Base-by-base conservation (phyloP, 345 rosid species). In the Nasturtium officinale region DNA sequence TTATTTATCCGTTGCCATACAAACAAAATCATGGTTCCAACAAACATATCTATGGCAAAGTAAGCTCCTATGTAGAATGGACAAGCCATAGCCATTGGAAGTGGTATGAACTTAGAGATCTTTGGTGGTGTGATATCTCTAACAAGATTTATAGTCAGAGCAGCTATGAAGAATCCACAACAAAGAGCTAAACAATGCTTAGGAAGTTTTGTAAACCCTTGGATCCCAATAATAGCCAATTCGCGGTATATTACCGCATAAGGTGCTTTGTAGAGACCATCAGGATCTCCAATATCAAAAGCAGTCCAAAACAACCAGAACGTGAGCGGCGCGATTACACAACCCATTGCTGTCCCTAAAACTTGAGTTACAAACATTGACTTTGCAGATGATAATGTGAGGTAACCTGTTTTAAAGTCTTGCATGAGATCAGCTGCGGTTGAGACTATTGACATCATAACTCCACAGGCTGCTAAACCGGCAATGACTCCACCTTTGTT, bases 351-450 rank as follows among this genome's bases (percentile, higher is more conserved):
- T 12, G 96, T 86, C 76, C 94, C 93, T 1, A 84, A 6, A 67
- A 89, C 57, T 67, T 89, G 94, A 79, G 90, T 87, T 78, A 89
- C 87, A 77, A 91, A 89, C 96, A 89, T 85, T 9, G 96, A 89
- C 61, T 79, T 89, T 66, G 94, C 89, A 11, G 97, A 91, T 32
- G 97, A 84, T 56, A 85, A 67, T 17, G 96, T 89, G 18, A 86
- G 87, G 79, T 89, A 86, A 71, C 90, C 89, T 1, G 90, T 89
- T 82, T 89, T 91, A 61, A 91, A 89, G 79, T 91, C 96, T 80
- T 89, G 96, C 96, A 89, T 88, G 23, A 91, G 93, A 79, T 91
- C 94, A 16, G 93, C 91, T 6, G 96, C 97, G 0, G 88, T 91
- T 63, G 97, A 83, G 74, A 91, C 91, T 17, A 91, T 91, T 48